phyloP scores from a whole-genome alignment of 2,329 filamentous ascomycete species.

The Aspergillus niger region DNA sequence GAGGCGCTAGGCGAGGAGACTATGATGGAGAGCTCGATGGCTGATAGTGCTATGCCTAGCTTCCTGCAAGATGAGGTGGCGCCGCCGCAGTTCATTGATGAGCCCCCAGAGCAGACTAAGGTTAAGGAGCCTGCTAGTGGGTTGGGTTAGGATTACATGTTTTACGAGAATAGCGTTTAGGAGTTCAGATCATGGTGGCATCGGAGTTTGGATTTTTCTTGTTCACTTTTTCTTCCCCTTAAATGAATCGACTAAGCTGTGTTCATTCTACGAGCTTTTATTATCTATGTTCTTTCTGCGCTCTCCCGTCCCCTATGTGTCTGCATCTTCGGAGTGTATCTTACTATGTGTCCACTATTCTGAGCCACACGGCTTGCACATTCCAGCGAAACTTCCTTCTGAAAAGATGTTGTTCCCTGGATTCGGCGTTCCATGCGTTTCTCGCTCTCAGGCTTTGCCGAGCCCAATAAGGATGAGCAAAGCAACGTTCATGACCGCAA shows the following conservation, averaged over 20 bases:
- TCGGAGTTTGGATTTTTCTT: conserved; percentile 22
- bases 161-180: conserved; percentile 4
- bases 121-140: conserved; percentile 74
- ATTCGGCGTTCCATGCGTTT: neutral
- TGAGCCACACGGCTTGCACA: neutral
- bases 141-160: conserved; percentile 24
- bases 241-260: neutral
- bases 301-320: too few species aligned
- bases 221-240: neutral
- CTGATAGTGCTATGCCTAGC: conserved; percentile 67
- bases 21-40: conserved; percentile 74
- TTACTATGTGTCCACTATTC: neutral
- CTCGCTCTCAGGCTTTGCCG: conserved; percentile 46
- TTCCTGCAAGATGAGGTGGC: conserved; percentile 87
- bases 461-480: conserved; percentile 67
- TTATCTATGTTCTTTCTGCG: too few species aligned
- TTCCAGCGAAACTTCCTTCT: neutral
- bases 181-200: conserved; percentile 18
- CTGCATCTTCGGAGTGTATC: neutral
- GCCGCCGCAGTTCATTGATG: conserved; percentile 86
- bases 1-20: conserved; percentile 93
- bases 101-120: conserved; percentile 75
- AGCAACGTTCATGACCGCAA: conserved; percentile 77
- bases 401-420: neutral
- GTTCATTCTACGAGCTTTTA: neutral